Evolutionary conservation across 306 rosid genomes (phyloP).

Genomic region (Pyrus pyrifolia): DNA sequence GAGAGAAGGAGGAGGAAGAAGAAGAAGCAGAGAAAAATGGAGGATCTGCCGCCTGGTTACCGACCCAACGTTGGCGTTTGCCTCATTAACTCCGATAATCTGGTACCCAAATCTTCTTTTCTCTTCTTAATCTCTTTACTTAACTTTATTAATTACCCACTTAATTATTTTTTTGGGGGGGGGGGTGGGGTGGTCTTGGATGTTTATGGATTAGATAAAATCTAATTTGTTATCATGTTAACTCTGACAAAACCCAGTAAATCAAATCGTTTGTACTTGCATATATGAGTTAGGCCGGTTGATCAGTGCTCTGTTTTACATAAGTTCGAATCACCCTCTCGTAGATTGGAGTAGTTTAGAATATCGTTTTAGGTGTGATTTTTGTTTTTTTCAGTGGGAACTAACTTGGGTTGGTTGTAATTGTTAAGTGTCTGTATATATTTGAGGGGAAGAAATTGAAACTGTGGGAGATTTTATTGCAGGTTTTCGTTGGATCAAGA

Average conservation of each 20-base stretch:
- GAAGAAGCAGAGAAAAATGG: constrained; percentile 38
- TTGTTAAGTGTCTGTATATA: background rate
- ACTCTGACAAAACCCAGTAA: background rate
- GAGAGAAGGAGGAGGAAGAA: background rate
- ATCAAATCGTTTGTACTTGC: background rate
- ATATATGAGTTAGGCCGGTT: background rate
- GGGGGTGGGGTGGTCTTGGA: background rate
- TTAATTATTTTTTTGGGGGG: background rate
- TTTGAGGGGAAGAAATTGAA: background rate
- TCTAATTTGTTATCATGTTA: background rate
- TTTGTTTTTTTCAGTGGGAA: too few species aligned
- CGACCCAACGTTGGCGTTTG: constrained; percentile 99
- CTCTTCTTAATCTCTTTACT: background rate
- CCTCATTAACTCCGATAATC: constrained; percentile 71
- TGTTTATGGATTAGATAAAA: background rate
- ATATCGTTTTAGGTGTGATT: background rate
- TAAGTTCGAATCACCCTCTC: background rate
- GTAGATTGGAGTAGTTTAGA: background rate
- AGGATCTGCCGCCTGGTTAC: constrained; percentile 82
- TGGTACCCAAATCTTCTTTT: constrained; percentile 33
- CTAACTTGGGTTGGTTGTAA: background rate
- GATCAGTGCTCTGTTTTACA: background rate
- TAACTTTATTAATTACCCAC: background rate
- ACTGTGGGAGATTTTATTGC: constrained; percentile 5
- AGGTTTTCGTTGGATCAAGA: constrained; percentile 91